Percentiles rank a stretch among this genome's conserved stretches.
phyloP scores from a whole-genome alignment of 352 stramenopile genomes.

The Globisporangium apiculatum region DNA sequence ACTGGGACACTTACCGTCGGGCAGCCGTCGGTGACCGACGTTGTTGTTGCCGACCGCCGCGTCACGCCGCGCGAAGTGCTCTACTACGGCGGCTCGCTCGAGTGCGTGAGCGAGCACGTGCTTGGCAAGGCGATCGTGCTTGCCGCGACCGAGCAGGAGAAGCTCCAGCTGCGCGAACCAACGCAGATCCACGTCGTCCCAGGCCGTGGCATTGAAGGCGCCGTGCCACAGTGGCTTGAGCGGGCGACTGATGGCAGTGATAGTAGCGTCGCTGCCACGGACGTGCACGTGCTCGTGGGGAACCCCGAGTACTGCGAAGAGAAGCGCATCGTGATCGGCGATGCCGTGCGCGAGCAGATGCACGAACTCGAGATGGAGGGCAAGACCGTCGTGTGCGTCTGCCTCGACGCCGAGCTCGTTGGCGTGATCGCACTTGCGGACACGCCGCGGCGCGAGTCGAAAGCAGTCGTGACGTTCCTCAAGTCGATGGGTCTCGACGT shows the following conservation, averaged over 20 bases:
- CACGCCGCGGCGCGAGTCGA: constrained; percentile 64
- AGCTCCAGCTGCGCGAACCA: constrained; percentile 65
- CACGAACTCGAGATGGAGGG: constrained; percentile 78
- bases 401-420: constrained; percentile 55
- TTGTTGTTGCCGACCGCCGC: constrained; percentile 58
- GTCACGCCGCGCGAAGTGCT: constrained; percentile 63
- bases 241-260: constrained; percentile 1
- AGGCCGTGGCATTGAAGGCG: constrained; percentile 70
- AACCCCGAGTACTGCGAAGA: constrained; percentile 80
- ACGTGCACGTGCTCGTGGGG: constrained; percentile 57
- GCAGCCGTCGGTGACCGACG: constrained; percentile 71
- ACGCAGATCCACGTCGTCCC: constrained; percentile 67
- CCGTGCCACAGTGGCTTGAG: constrained; percentile 31
- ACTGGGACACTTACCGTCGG: constrained; percentile 89
- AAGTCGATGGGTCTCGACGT: constrained; percentile 80
- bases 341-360: constrained; percentile 68
- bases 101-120: constrained; percentile 83
- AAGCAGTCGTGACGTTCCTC: constrained; percentile 61
- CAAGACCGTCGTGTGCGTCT: constrained; percentile 82
- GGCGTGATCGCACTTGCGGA: constrained; percentile 77
- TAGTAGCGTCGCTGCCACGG: not conserved
- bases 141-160: constrained; percentile 68
- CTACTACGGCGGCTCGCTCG: constrained; percentile 72
- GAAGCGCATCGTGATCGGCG: constrained; percentile 53
- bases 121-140: constrained; percentile 80